Evolutionary conservation across 805 yeast genomes (phyloP).

Genomic region (Kodamaea sagamina): DNA sequence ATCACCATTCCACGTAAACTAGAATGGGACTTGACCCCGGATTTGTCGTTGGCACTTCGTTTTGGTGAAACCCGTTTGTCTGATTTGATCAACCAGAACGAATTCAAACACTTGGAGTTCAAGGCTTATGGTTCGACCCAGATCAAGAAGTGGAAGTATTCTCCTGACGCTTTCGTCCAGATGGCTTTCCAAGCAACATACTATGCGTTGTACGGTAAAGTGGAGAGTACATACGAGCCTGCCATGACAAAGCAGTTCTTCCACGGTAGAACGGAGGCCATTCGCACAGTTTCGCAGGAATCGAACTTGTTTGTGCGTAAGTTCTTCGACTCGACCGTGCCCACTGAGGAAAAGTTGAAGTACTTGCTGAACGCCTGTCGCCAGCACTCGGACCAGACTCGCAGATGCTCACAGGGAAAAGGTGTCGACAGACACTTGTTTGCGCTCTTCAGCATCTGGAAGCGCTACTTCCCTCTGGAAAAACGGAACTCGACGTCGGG

Average conservation of each 20-base stretch:
- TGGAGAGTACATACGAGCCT: conserved; percentile 93
- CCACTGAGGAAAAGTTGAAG: conserved; percentile 59
- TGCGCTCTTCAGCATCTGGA: conserved; percentile 88
- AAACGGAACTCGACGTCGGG: conserved; percentile 3
- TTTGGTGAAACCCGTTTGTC: conserved; percentile 89
- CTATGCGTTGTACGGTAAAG: conserved; percentile 88
- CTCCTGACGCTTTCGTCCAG: conserved; percentile 93
- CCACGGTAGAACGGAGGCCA: conserved; percentile 93
- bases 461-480: conserved; percentile 46
- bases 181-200: conserved; percentile 93
- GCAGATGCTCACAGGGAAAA: conserved; percentile 67
- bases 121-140: conserved; percentile 69
- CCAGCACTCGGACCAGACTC: conserved; percentile 68
- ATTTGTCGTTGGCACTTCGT: conserved; percentile 73
- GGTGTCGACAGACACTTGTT: conserved; percentile 94
- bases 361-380: conserved; percentile 68
- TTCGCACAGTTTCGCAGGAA: conserved; percentile 79
- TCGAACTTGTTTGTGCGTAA: conserved; percentile 81
- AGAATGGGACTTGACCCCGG: conserved; percentile 82
- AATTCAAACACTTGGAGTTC: conserved; percentile 79
- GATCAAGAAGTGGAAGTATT: conserved; percentile 80
- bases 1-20: conserved; percentile 78
- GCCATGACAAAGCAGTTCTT: conserved; percentile 89
- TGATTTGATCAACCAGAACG: conserved; percentile 87
- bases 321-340: conserved; percentile 67